Conservation (phyloP, 257 asterid genomes). For the Scutellaria minor region DNA sequence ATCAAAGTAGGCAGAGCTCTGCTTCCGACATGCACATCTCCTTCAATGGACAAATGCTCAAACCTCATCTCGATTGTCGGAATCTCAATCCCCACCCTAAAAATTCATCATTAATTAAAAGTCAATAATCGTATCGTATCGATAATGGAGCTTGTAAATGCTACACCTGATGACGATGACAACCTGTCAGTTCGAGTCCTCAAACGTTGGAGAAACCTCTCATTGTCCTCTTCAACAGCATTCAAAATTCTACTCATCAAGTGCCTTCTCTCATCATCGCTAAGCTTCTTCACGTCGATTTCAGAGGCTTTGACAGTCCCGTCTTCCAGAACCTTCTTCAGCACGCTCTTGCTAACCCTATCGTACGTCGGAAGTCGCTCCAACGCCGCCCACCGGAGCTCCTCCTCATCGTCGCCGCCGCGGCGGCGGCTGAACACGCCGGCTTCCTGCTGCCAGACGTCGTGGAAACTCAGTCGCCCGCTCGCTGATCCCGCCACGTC, state of each 20-base stretch:
- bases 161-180: not conserved
- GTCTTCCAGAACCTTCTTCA: constrained; percentile 35
- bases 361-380: constrained; percentile 57
- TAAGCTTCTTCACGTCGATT: constrained; percentile 40
- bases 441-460: no score
- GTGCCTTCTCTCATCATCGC: constrained; percentile 28
- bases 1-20: constrained; percentile 48
- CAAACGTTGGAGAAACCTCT: constrained; percentile 41
- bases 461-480: constrained; percentile 5
- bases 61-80: constrained; percentile 46
- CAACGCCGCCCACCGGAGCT: constrained; percentile 52
- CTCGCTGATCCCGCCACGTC: constrained; percentile 32
- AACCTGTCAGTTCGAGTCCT: constrained; percentile 37
- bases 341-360: constrained; percentile 34
- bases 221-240: constrained; percentile 43
- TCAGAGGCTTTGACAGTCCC: constrained; percentile 35
- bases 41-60: constrained; percentile 44
- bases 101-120: no score
- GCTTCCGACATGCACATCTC: constrained; percentile 42
- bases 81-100: constrained; percentile 43
- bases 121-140: no score
- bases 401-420: constrained; percentile 50
- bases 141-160: no score
- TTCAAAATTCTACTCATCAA: constrained; percentile 31
- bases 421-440: not conserved